These are phyloP conservation scores for Tremella yokohamensis DNA, from an alignment of 768 basidiomycete genomes.

Conservation along the genomic window DNA sequence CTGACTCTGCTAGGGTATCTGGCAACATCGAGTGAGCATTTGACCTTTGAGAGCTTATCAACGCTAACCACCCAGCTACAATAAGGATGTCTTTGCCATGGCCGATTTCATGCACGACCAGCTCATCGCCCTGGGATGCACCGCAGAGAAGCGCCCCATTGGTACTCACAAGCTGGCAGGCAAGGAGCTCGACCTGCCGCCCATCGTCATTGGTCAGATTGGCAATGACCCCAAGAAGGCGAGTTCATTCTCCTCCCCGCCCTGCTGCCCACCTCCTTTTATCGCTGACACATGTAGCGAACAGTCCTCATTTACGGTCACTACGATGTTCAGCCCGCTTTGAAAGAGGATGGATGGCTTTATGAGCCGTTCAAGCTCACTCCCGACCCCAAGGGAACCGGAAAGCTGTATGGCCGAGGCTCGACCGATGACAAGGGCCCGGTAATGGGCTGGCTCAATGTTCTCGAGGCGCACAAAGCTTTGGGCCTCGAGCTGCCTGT, in stretches of 20 bases:
- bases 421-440: slow-evolving; percentile 90
- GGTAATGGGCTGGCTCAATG: slow-evolving; percentile 81
- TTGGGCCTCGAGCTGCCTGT: slow-evolving; percentile 68
- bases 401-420: slow-evolving; percentile 76
- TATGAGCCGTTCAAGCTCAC: slow-evolving; percentile 78
- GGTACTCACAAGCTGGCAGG: slow-evolving; percentile 73
- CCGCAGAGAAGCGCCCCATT: slow-evolving; percentile 68
- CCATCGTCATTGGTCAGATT: slow-evolving; percentile 73
- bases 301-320: slow-evolving; percentile 91
- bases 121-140: slow-evolving; percentile 72
- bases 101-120: slow-evolving; percentile 71
- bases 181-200: slow-evolving; percentile 69
- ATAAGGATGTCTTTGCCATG: slow-evolving; percentile 80
- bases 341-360: slow-evolving; percentile 74
- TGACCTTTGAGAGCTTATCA: slow-evolving; percentile 37
- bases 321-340: slow-evolving; percentile 84
- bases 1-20: slow-evolving; percentile 42
- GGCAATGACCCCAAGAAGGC: slow-evolving; percentile 76
- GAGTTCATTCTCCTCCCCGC: slow-evolving; percentile 2
- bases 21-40: slow-evolving; percentile 45
- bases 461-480: slow-evolving; percentile 74
- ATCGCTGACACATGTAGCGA: slow-evolving; percentile 55
- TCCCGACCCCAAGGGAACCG: slow-evolving; percentile 55
- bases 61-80: slow-evolving; percentile 52
- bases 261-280: slow-evolving; percentile 9